phyloP scores from a whole-genome alignment of 2,329 filamentous ascomycete species.

The Colletotrichum eleusines region DNA sequence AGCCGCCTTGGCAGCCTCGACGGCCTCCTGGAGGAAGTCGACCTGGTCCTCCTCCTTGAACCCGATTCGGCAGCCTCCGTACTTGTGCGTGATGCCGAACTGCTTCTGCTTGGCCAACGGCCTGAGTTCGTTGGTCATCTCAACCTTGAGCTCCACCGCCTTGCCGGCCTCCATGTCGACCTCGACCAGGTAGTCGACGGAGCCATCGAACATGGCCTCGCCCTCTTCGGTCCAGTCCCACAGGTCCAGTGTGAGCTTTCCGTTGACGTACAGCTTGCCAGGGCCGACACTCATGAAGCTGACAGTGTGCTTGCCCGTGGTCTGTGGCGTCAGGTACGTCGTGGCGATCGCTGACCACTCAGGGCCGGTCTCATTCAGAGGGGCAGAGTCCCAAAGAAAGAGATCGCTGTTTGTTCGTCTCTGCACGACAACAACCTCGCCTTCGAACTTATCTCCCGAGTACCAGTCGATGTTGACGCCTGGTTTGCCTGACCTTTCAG shows the following conservation, averaged over 20 bases:
- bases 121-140: slow-evolving; percentile 75
- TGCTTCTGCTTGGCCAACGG: slow-evolving; percentile 70
- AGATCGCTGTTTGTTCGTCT: slow-evolving; percentile 73
- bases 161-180: slow-evolving; percentile 70
- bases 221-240: slow-evolving; percentile 79
- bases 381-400: slow-evolving; percentile 78
- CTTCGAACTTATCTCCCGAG: slow-evolving; percentile 72
- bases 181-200: slow-evolving; percentile 72
- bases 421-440: slow-evolving; percentile 67
- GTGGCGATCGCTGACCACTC: slow-evolving; percentile 75
- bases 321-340: slow-evolving; percentile 68
- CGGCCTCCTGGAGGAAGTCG: slow-evolving; percentile 74
- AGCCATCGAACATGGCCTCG: slow-evolving; percentile 79
- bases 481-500: slow-evolving; percentile 65
- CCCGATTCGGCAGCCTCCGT: slow-evolving; percentile 78
- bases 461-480: slow-evolving; percentile 76
- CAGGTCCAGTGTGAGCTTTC: slow-evolving; percentile 70
- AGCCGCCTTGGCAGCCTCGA: slow-evolving; percentile 69
- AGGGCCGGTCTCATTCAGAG: slow-evolving; percentile 68
- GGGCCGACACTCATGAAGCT: slow-evolving; percentile 77
- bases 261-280: slow-evolving; percentile 71
- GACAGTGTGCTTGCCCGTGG: slow-evolving; percentile 72
- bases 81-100: slow-evolving; percentile 71
- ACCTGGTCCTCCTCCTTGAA: slow-evolving; percentile 75
- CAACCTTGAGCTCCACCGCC: slow-evolving; percentile 70